These are phyloP conservation scores for Protomyces arabidopsidicola DNA, from an alignment of 1,139 yeast genomes.

Conservation along the genomic window DNA sequence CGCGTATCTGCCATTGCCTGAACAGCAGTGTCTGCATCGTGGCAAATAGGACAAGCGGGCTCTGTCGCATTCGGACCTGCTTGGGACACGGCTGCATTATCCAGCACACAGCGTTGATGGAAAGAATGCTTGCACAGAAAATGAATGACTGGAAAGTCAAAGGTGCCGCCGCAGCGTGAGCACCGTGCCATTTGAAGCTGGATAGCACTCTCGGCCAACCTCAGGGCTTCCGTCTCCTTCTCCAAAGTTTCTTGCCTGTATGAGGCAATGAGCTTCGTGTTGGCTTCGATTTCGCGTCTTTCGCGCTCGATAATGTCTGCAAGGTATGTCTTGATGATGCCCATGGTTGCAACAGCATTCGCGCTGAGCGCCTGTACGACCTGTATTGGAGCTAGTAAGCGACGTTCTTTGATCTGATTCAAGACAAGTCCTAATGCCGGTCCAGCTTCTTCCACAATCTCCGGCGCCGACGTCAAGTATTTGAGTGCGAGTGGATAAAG, in stretches of 20 bases:
- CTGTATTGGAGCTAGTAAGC: constrained; percentile 69
- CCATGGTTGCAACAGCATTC: constrained; percentile 65
- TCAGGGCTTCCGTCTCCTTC: constrained; percentile 52
- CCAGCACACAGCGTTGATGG: constrained; percentile 71
- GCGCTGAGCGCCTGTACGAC: constrained; percentile 63
- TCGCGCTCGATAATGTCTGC: constrained; percentile 59
- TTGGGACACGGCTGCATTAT: constrained; percentile 13
- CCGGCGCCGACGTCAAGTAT: constrained; percentile 57
- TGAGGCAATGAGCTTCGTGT: constrained; percentile 59
- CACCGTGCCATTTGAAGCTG: constrained; percentile 68
- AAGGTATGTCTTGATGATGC: constrained; percentile 65
- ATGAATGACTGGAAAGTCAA: constrained; percentile 77
- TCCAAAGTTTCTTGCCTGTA: constrained; percentile 64
- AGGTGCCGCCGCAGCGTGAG: constrained; percentile 59
- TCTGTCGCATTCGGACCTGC: background rate
- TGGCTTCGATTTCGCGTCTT: constrained; percentile 62
- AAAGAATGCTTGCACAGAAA: constrained; percentile 84
- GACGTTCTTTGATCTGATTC: constrained; percentile 50
- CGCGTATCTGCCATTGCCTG: constrained; percentile 4
- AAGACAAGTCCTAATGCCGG: constrained; percentile 52
- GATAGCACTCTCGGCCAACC: constrained; percentile 47
- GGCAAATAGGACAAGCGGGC: constrained; percentile 17
- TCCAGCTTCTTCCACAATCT: constrained; percentile 51
- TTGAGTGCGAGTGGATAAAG: constrained; percentile 63
- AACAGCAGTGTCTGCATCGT: constrained; percentile 9